Evolutionary conservation across 129 eudicot genomes (phyloP).

Genomic region (Oenanthe sinensis): DNA sequence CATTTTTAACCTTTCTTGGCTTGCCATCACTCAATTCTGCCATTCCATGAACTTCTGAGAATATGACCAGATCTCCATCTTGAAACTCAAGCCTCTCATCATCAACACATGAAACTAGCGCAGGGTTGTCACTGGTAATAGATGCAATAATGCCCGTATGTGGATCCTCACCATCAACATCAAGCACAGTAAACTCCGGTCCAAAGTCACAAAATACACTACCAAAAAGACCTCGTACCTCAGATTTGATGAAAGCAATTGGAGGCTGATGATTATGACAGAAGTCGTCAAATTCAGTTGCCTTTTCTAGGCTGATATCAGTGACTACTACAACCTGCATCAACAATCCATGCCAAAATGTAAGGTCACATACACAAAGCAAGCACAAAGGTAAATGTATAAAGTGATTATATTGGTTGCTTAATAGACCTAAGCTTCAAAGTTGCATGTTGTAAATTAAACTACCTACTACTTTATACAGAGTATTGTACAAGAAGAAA

Average conservation of each 20-base stretch:
- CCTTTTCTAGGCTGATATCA: conserved; percentile 57
- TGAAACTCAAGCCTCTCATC: conserved; percentile 87
- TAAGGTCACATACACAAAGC: not conserved
- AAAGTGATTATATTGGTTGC: not conserved
- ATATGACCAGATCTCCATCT: conserved; percentile 81
- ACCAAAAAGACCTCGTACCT: conserved; percentile 84
- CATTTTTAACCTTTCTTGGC: conserved; percentile 61
- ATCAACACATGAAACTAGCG: conserved; percentile 72
- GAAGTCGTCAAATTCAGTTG: conserved; percentile 68
- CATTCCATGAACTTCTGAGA: conserved; percentile 86
- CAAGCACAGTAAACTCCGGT: conserved; percentile 67
- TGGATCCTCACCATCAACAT: conserved; percentile 86
- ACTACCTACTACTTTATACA: not conserved
- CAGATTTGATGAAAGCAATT: conserved; percentile 74
- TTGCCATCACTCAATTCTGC: conserved; percentile 72
- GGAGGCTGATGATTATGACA: conserved; percentile 85
- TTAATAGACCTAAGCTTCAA: not conserved
- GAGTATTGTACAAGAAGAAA: not conserved
- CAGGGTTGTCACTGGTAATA: conserved; percentile 70
- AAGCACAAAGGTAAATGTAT: conserved; percentile 13
- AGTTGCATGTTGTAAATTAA: not conserved
- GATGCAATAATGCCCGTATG: conserved; percentile 82
- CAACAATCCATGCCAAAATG: not conserved
- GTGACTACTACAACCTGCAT: conserved; percentile 84
- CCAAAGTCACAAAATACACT: conserved; percentile 81